Evolutionary conservation across 495 filamentous ascomycete genomes (phyloP), one percentile per base, ranked within the genome.

Genomic region (Penicillium parvum): DNA sequence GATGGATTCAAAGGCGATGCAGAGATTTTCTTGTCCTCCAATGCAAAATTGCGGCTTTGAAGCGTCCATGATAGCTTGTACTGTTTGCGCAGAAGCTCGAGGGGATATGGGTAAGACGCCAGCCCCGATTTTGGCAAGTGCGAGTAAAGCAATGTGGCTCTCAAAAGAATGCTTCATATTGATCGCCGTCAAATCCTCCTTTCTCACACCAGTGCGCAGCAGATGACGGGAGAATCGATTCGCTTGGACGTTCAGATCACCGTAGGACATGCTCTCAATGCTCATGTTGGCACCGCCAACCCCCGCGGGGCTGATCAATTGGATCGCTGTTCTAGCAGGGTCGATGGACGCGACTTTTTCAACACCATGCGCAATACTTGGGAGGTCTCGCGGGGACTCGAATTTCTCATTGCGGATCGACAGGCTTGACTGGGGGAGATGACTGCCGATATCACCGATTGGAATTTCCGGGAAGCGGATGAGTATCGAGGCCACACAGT

Each of bases 51-150:
- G 41, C 9, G 81, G 68, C 3, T 60, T 59, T 2, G 80, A 71
- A 32, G 78, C 71, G 9, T 62, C 26, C 6, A 90, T 45, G 32
- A 88, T 81, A 6, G 64, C 56, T 11, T 63, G 49, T 9, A 83
- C 64, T 26, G 81, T 68, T 18, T 78, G 64, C 0, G 44, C 17
- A 2, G 87, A 84, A 0, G 79, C 81, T n/a, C 69, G 75, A 8
- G 84, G 78, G 1, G 81, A 70, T 10, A 92, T 63, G 0, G 85
- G 84, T 32, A 91, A 59, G 58, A 91, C 88, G 21, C 82, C 87
- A 40, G 79, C 82, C 7, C 86, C 86, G 9, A 76, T 63, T 45
- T 91, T 90, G 3, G 86, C 53, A 12, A 84, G 73, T 0, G 82
- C 88, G 16, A 94, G 66, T 17, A 91, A 82, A 0, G 80, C 71